Base-by-base conservation (phyloP, 2,329 filamentous ascomycete genomes). In the Penicillium rolfsii region DNA sequence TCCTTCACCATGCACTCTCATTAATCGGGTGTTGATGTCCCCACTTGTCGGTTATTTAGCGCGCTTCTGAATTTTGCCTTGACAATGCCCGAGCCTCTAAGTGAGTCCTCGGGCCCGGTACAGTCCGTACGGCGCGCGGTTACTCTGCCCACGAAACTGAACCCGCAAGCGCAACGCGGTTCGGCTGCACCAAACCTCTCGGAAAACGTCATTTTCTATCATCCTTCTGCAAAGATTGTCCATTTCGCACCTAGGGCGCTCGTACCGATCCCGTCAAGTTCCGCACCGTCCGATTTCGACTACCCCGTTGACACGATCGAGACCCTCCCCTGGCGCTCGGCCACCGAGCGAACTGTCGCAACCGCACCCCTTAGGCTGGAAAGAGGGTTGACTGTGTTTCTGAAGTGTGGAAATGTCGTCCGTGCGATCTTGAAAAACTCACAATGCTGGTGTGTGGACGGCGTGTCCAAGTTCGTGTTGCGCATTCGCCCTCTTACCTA, bases 361-460 rank as follows among this genome's bases (percentile, higher is more conserved):
- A 85, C 91, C 86, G 93, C 92, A 2, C 85, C 88, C 1, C 84
- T 97, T 62, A 86, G 89, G 64, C 91, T 97, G 64, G 96, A 97
- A 74, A 89, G 91, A 70, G 91, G 91, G 22, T 91, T 91, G 9
- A 91, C 95, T 16, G 91, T 91, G 12, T 97, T 97, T 71, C 83
- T 97, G 9, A 94, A 90, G 76, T 96, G 92, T 65, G 91, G 91
- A 61, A 87, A 87, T 58, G 89, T 93, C 16, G 83, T 97, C 19
- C 91, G 95, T 70, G 90, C 93, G 11, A 95, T 97, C 64, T 80
- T 97, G 55, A 91, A 91, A 26, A 91, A 91, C 74, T 96, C 92
- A 60, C 93, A 97, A 76, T 96, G 91, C 73, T 97, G 93, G 93
- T 96, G 91, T 74, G 90, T 97, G 35, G 91, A 96, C 74, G 90